These are phyloP conservation scores for Pythium periplocum DNA, from an alignment of 352 stramenopile species.

Conservation along the genomic window DNA sequence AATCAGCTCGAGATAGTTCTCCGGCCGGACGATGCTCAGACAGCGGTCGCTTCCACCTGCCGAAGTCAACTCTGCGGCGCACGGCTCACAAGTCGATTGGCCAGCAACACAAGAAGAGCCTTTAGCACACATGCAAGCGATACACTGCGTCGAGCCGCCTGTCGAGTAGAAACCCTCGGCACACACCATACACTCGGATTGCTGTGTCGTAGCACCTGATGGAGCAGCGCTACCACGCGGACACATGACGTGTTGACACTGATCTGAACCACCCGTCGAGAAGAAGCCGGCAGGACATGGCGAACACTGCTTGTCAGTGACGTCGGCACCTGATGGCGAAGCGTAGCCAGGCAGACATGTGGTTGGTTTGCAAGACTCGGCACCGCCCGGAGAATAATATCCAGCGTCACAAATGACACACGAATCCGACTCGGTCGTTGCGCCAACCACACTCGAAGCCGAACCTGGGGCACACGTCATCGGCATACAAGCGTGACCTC, in stretches of 20 bases:
- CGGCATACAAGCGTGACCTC: slow-evolving; percentile 20
- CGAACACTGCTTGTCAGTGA: slow-evolving; percentile 31
- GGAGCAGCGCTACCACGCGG: slow-evolving; percentile 27
- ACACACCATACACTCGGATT: slow-evolving; percentile 30
- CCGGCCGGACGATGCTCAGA: slow-evolving; percentile 11
- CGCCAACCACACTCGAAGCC: slow-evolving; percentile 22
- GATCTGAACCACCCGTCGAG: slow-evolving; percentile 24
- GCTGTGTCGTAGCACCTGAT: slow-evolving; percentile 18
- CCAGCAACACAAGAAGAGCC: slow-evolving; percentile 25
- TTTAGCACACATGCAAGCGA: slow-evolving; percentile 28
- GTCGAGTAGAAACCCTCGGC: slow-evolving; percentile 45
- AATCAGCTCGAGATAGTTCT: slow-evolving; percentile 32
- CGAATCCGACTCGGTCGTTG: slow-evolving; percentile 12
- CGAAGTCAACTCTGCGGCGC: slow-evolving; percentile 16
- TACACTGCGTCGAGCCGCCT: slow-evolving; percentile 37
- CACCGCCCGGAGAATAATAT: slow-evolving; percentile 21
- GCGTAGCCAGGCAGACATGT: slow-evolving; percentile 29
- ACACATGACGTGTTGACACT: slow-evolving; percentile 32
- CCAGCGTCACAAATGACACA: slow-evolving; percentile 30
- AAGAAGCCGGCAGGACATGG: slow-evolving; percentile 32
- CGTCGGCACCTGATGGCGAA: slow-evolving; percentile 31
- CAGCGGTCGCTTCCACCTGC: slow-evolving; percentile 28
- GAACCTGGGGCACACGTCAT: slow-evolving; percentile 24
- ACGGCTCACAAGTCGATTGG: slow-evolving; percentile 28
- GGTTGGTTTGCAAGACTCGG: slow-evolving; percentile 22